Evolutionary conservation across 2,329 filamentous ascomycete species (phyloP), one percentile per base, ranked within the genome.

Genomic region (Arachnomyces sp.): DNA sequence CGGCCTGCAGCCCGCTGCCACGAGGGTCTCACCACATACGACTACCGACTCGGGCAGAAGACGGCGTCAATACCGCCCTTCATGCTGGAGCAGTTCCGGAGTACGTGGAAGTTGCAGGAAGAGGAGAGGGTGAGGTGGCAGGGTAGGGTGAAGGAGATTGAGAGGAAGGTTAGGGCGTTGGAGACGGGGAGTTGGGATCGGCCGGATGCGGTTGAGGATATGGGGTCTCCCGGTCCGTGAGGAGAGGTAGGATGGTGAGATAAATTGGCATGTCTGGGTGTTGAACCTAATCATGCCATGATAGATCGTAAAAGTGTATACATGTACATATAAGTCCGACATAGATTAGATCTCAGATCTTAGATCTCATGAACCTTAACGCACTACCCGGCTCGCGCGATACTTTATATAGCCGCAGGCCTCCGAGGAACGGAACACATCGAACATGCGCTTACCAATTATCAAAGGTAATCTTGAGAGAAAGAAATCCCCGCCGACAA

Each of bases 11-110:
- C 88, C 3, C 70, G 81, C 32, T 83, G 82, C 42, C 69, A 77
- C 18, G 89, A 95, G 61, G 84, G 90, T 49, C 77, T 86, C 43
- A 82, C 84, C 7, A 69, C 86, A 1, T 93, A 92, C 62, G 82
- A 94, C 63, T 86, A 87, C 59, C 65, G 59, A 20, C 57, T 62
- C 17, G 74, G 65, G 7, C 70, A 65, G 55, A 84, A 82, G 61
- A 70, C 70, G 2, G 38, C 52, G 0, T 54, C 66, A 2, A 58
- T 86, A 34, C 71, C 70, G 36, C 63, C 67, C 0, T 86, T 81
- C 50, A 77, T 84, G 67, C 56, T 77, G 33, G 66, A 74, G 6
- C 72, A 75, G 34, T 78, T 87, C 51, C 62, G 64, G 39, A 61
- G 72, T 35, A 77, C 74, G 11, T 84, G 74, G 66, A 60, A 66